phyloP scores from a whole-genome alignment of 176 grass and related monocot genomes.

The Pontederia paniculata region DNA sequence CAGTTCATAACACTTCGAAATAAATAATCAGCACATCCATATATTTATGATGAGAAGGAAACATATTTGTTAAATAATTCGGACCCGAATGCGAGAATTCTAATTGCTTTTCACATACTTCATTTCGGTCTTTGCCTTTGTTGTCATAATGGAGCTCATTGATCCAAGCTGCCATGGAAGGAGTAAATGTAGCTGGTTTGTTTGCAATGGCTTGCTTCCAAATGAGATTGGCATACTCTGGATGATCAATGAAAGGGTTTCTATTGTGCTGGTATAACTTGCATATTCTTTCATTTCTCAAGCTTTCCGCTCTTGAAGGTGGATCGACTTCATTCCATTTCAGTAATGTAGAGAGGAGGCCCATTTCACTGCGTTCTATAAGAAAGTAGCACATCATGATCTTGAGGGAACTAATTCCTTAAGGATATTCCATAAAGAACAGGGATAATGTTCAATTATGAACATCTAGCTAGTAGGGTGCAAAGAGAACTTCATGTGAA shows the following conservation, averaged over 20 bases:
- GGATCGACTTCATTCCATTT: slow-evolving; percentile 65
- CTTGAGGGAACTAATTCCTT: not conserved
- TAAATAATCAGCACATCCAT: not conserved
- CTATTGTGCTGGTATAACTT: slow-evolving; percentile 62
- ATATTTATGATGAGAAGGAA: slow-evolving; percentile 9
- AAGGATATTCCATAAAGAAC: too few species aligned
- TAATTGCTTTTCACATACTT: not conserved
- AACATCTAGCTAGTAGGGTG: too few species aligned
- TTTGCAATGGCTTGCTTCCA: slow-evolving; percentile 31
- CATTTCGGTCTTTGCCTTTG: slow-evolving; percentile 30
- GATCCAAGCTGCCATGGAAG: slow-evolving; percentile 16
- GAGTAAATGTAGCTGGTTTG: slow-evolving; percentile 2
- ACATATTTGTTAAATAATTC: slow-evolving; percentile 2
- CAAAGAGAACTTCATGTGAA: too few species aligned
- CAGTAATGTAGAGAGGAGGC: slow-evolving; percentile 52
- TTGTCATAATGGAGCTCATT: slow-evolving; percentile 37
- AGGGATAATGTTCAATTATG: too few species aligned
- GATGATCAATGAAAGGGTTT: slow-evolving; percentile 75
- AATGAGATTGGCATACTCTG: slow-evolving; percentile 57
- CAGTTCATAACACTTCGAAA: too few species aligned
- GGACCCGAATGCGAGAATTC: not conserved
- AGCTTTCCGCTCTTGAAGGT: slow-evolving; percentile 47
- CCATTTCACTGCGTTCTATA: slow-evolving; percentile 50
- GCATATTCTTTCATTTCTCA: slow-evolving; percentile 55
- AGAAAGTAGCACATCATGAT: slow-evolving; percentile 14